These are phyloP conservation scores for Pyronema omphalodes DNA, from an alignment of 495 filamentous ascomycete species.

Conservation along the genomic window DNA sequence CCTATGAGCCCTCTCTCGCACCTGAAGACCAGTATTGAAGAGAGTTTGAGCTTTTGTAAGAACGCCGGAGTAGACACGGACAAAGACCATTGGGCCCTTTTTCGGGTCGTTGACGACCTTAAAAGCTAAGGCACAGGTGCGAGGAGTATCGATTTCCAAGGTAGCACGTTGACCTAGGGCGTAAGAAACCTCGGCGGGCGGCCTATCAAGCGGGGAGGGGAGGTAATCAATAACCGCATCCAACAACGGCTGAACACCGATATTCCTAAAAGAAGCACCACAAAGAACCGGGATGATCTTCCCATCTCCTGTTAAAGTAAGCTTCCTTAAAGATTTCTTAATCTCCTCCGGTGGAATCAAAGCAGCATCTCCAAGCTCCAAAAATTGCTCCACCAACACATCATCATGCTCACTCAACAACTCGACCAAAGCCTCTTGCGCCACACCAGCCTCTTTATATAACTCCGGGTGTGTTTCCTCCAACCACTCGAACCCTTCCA, in stretches of 20 bases:
- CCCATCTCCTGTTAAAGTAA: slow-evolving; percentile 41
- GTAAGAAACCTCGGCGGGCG: slow-evolving; percentile 58
- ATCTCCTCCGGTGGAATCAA: slow-evolving; percentile 47
- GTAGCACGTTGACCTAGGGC: slow-evolving; percentile 34
- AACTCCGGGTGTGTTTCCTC: slow-evolving; percentile 29
- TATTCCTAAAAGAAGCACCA: slow-evolving; percentile 81
- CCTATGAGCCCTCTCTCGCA: slow-evolving; percentile 62
- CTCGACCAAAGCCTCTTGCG: slow-evolving; percentile 64
- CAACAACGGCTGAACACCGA: slow-evolving; percentile 82
- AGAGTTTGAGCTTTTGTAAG: slow-evolving; percentile 53
- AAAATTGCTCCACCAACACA: slow-evolving; percentile 60
- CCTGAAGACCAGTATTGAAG: slow-evolving; percentile 73
- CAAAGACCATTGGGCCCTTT: slow-evolving; percentile 76
- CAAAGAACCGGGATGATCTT: slow-evolving; percentile 74
- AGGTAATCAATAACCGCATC: slow-evolving; percentile 76
- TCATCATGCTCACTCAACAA: slow-evolving; percentile 77
- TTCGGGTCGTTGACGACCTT: slow-evolving; percentile 84
- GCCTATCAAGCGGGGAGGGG: slow-evolving; percentile 61
- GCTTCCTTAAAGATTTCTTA: slow-evolving; percentile 51
- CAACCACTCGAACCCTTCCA: slow-evolving; percentile 23
- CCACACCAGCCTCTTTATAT: slow-evolving; percentile 51
- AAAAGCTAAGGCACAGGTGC: slow-evolving; percentile 65
- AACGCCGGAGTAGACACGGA: slow-evolving; percentile 76
- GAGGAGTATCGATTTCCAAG: slow-evolving; percentile 38
- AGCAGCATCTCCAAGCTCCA: slow-evolving; percentile 52